Evolutionary conservation across 2,329 filamentous ascomycete species (phyloP).

Genomic region (Corynespora cassiicola): DNA sequence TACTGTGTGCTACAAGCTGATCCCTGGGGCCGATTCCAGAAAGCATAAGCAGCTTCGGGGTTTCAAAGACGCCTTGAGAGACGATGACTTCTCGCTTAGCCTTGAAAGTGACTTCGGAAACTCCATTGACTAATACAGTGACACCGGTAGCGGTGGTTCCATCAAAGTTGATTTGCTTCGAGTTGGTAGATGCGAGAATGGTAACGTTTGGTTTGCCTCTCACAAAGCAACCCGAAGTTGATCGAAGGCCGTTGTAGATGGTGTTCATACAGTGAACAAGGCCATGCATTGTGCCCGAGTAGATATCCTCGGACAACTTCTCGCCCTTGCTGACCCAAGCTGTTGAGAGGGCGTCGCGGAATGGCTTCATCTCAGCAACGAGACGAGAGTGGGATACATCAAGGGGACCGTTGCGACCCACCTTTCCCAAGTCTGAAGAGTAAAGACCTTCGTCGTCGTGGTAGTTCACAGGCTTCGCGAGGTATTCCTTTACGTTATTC

Average conservation of each 20-base stretch:
- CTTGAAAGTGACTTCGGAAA: constrained; percentile 46
- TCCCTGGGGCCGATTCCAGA: constrained; percentile 63
- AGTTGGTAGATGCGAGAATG: constrained; percentile 55
- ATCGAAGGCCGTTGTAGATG: constrained; percentile 65
- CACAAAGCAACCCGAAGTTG: constrained; percentile 59
- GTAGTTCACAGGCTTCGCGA: constrained; percentile 63
- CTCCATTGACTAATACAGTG: constrained; percentile 51
- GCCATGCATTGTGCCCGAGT: constrained; percentile 62
- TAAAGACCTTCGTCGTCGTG: constrained; percentile 61
- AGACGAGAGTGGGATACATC: constrained; percentile 63
- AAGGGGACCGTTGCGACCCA: constrained; percentile 60
- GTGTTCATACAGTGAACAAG: constrained; percentile 61
- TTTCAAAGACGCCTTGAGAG: constrained; percentile 61
- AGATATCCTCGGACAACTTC: constrained; percentile 60
- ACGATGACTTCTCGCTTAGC: constrained; percentile 23
- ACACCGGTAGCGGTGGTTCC: constrained; percentile 54
- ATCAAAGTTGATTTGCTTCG: constrained; percentile 63
- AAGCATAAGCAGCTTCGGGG: constrained; percentile 67
- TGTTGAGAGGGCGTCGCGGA: constrained; percentile 57
- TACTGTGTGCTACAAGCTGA: constrained; percentile 59
- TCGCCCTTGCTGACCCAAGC: constrained; percentile 64
- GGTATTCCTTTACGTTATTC: constrained; percentile 58
- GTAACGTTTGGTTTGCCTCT: constrained; percentile 63
- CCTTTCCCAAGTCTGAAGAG: constrained; percentile 54
- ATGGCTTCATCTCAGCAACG: constrained; percentile 58